Conservation (phyloP, 2,329 filamentous ascomycete genomes). For the Thelonectria discophora region DNA sequence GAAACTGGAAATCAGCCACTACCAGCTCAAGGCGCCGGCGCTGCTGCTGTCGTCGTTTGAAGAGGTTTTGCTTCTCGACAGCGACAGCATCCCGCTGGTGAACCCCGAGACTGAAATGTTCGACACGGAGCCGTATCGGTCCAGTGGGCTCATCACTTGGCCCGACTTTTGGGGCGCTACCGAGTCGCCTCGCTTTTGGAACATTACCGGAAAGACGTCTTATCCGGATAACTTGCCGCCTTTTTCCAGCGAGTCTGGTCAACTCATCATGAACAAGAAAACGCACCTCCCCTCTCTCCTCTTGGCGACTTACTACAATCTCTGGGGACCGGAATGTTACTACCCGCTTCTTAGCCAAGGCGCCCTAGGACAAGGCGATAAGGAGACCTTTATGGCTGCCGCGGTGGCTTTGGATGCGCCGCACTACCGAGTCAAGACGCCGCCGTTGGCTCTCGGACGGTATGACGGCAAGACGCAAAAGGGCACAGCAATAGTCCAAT, state of each 20-base stretch:
- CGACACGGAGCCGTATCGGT: slow-evolving; percentile 13
- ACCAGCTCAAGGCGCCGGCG: slow-evolving; percentile 21
- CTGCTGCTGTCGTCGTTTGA: slow-evolving; percentile 21
- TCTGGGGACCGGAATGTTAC: slow-evolving; percentile 17
- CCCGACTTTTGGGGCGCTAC: slow-evolving; percentile 23
- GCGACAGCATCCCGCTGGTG: slow-evolving; percentile 24
- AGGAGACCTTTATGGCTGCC: slow-evolving; percentile 23
- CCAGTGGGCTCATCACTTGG: slow-evolving; percentile 18
- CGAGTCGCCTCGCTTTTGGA: slow-evolving; percentile 22
- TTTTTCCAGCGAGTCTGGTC: slow-evolving; percentile 16
- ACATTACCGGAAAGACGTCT: slow-evolving; percentile 12
- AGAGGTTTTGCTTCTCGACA: slow-evolving; percentile 24
- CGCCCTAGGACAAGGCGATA: slow-evolving; percentile 23
- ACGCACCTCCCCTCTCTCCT: slow-evolving; percentile 15
- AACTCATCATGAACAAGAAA: slow-evolving; percentile 23
- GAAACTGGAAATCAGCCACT: slow-evolving; percentile 14
- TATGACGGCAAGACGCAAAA: slow-evolving; percentile 19
- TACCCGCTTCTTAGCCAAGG: slow-evolving; percentile 23
- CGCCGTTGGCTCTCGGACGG: slow-evolving; percentile 8
- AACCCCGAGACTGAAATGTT: slow-evolving; percentile 17
- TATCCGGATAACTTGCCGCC: slow-evolving; percentile 19
- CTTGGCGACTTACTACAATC: slow-evolving; percentile 25
- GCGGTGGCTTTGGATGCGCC: slow-evolving; percentile 15
- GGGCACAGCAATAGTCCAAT: slow-evolving; percentile 19
- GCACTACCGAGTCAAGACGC: slow-evolving; percentile 17